Evolutionary conservation across 305 asterid genomes (phyloP).

Genomic region (Ilex paraguariensis): DNA sequence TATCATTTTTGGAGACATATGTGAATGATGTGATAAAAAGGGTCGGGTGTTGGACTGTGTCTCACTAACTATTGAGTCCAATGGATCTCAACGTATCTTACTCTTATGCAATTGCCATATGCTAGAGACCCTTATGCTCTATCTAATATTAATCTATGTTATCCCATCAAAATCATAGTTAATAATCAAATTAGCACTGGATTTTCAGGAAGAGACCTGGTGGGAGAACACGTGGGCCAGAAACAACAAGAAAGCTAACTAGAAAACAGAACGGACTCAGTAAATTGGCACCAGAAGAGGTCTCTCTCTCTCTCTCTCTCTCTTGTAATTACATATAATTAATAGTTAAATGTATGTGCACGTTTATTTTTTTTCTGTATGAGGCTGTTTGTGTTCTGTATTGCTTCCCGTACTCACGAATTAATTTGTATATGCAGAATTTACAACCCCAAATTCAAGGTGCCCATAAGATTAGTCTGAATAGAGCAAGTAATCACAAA

Average conservation of each 20-base stretch:
- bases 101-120: background rate
- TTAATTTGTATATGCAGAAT: constrained; percentile 37
- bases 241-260: constrained; percentile 51
- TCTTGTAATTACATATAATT: background rate
- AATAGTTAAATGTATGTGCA: background rate
- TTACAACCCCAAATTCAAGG: constrained; percentile 43
- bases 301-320: constrained; percentile 23
- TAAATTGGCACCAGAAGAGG: constrained; percentile 83
- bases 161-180: background rate
- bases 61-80: no score
- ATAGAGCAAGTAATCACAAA: constrained; percentile 22
- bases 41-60: no score
- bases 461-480: constrained; percentile 29
- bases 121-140: background rate
- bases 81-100: background rate
- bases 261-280: constrained; percentile 60
- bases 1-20: background rate
- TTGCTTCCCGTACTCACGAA: no score
- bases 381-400: background rate
- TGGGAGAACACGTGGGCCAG: constrained; percentile 76
- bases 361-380: background rate
- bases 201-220: constrained; percentile 46
- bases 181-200: background rate
- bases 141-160: background rate
- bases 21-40: background rate